phyloP scores from a whole-genome alignment of 140 eudicot species.

The Stevia rebaudiana region DNA sequence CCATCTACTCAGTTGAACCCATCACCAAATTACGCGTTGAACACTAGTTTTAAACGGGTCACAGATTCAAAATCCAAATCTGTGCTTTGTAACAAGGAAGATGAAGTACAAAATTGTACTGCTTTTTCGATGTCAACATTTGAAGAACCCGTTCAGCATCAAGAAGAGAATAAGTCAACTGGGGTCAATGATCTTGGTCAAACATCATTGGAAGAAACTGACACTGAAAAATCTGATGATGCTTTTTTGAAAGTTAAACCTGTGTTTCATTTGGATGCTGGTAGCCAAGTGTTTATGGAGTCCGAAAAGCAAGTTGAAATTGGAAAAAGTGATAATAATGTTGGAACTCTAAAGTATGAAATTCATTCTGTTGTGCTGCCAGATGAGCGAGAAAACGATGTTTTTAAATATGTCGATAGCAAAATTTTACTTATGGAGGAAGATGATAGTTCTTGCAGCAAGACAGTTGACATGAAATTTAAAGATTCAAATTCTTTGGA shows the following conservation, averaged over 20 bases:
- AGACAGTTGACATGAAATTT: neutral
- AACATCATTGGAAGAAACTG: conserved; percentile 24
- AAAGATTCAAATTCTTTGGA: conserved; percentile 2
- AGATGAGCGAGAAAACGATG: conserved; percentile 18
- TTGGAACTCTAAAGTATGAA: conserved; percentile 5
- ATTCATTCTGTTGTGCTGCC: neutral
- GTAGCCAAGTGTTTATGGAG: conserved; percentile 8
- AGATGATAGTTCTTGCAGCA: conserved; percentile 12
- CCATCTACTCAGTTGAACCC: conserved; percentile 19
- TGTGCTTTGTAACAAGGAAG: conserved; percentile 15
- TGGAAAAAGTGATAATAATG: conserved; percentile 18
- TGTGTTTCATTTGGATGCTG: conserved; percentile 16
- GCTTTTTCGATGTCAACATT: conserved; percentile 13
- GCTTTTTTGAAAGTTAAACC: conserved; percentile 8
- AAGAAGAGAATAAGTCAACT: conserved; percentile 11
- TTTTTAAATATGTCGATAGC: conserved; percentile 8
- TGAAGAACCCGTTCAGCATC: conserved; percentile 9
- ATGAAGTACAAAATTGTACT: conserved; percentile 8
- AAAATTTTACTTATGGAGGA: conserved; percentile 8
- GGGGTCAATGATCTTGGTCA: conserved; percentile 26
- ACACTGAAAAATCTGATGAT: conserved; percentile 16
- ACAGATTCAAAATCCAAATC: conserved; percentile 18
- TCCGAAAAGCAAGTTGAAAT: conserved; percentile 12
- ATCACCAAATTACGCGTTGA: conserved; percentile 8
- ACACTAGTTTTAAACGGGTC: conserved; percentile 11